Evolutionary conservation across 2,329 filamentous ascomycete genomes (phyloP).

Genomic region (Stagonosporopsis chrysanthemi): DNA sequence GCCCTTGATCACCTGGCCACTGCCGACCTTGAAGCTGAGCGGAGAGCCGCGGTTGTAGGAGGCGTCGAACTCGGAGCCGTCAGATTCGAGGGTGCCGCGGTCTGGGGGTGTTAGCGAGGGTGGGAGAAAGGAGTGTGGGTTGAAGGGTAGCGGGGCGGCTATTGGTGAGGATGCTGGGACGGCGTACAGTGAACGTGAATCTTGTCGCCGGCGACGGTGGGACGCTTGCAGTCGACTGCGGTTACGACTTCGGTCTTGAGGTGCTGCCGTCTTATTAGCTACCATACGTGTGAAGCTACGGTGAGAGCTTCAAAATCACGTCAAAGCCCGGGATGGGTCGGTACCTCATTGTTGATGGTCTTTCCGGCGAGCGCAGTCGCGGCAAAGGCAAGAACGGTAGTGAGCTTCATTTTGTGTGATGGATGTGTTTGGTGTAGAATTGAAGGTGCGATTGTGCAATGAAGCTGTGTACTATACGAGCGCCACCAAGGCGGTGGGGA

Average conservation of each 20-base stretch:
- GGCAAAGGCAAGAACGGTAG: constrained; percentile 58
- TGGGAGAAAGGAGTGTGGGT: neutral
- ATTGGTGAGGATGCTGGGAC: neutral
- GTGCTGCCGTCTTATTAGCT: constrained; percentile 52
- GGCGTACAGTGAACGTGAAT: constrained; percentile 73
- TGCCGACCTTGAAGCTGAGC: constrained; percentile 80
- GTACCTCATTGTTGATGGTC: constrained; percentile 45
- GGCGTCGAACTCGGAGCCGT: constrained; percentile 64
- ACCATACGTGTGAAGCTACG: constrained; percentile 6
- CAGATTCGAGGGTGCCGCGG: constrained; percentile 76
- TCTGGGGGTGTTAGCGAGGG: constrained; percentile 57
- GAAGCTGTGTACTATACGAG: neutral
- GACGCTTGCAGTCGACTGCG: constrained; percentile 79
- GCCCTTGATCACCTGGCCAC: constrained; percentile 91
- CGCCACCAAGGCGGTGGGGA: constrained; percentile 18
- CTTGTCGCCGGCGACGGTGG: constrained; percentile 72
- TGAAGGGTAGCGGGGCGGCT: neutral
- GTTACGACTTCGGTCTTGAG: constrained; percentile 81
- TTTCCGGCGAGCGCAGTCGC: constrained; percentile 52
- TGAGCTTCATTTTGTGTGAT: constrained; percentile 54
- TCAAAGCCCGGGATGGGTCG: neutral
- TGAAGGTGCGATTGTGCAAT: constrained; percentile 1
- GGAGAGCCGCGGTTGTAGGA: constrained; percentile 80
- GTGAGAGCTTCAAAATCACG: neutral
- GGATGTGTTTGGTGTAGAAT: constrained; percentile 11